These are phyloP conservation scores for Tylopilus intermedius DNA, from an alignment of 768 basidiomycete species.

Conservation along the genomic window DNA sequence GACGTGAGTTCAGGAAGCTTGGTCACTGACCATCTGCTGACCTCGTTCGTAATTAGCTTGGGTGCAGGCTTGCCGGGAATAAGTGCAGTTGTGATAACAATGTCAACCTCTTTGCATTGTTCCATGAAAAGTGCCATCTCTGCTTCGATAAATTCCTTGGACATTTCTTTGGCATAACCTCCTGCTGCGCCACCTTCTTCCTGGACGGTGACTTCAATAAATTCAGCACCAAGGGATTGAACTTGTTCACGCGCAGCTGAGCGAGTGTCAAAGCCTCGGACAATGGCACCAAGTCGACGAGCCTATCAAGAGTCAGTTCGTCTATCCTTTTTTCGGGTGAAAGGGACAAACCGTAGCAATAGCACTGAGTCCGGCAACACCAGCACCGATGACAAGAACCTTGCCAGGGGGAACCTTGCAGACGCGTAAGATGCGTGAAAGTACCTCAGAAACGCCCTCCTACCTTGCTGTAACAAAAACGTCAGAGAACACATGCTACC, in stretches of 20 bases:
- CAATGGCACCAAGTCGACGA: slow-evolving; percentile 79
- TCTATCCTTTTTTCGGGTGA: background rate
- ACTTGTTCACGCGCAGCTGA: slow-evolving; percentile 85
- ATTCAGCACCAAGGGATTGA: slow-evolving; percentile 85
- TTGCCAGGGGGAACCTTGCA: slow-evolving; percentile 78
- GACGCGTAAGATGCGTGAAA: slow-evolving; percentile 16
- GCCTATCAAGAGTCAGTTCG: slow-evolving; percentile 42
- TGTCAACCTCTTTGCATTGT: slow-evolving; percentile 86
- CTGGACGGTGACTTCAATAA: slow-evolving; percentile 73
- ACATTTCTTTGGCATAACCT: slow-evolving; percentile 89
- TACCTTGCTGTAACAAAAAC: slow-evolving; percentile 38
- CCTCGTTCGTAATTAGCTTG: slow-evolving; percentile 73
- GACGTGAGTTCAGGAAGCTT: slow-evolving; percentile 6
- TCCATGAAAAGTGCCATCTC: slow-evolving; percentile 87
- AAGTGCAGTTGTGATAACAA: slow-evolving; percentile 81
- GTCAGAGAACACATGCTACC: slow-evolving; percentile 6
- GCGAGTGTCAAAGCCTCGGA: slow-evolving; percentile 84
- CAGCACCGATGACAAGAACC: slow-evolving; percentile 82
- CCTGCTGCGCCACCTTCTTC: slow-evolving; percentile 82
- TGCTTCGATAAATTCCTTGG: slow-evolving; percentile 82
- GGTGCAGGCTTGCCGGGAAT: slow-evolving; percentile 87
- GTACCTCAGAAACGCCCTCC: background rate
- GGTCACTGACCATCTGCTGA: slow-evolving; percentile 7
- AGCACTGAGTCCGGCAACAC: slow-evolving; percentile 84
- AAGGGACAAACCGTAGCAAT: slow-evolving; percentile 63